Evolutionary conservation across 2,329 filamentous ascomycete species (phyloP).

Genomic region (Myriosclerotinia curreyana): DNA sequence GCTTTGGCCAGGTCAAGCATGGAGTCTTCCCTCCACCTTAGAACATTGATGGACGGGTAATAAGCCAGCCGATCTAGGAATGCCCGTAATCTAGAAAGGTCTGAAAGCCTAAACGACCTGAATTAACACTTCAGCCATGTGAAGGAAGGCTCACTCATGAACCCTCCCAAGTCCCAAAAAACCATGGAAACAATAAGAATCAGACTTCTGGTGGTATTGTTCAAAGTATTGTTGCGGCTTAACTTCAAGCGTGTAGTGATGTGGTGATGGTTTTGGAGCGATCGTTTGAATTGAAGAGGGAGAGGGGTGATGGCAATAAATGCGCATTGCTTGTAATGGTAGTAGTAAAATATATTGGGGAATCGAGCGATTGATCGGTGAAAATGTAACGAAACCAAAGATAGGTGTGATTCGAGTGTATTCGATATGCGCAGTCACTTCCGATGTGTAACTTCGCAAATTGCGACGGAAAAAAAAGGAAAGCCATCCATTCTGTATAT

Average conservation of each 20-base stretch:
- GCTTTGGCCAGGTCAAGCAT: too few species aligned
- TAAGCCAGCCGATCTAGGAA: too few species aligned
- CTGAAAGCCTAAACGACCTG: neutral
- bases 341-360: neutral
- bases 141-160: neutral
- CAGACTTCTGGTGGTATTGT: neutral
- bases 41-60: neutral
- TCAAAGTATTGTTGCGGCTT: neutral
- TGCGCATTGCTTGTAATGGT: neutral
- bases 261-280: neutral
- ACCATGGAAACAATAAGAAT: too few species aligned
- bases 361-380: neutral
- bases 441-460: neutral
- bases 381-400: neutral
- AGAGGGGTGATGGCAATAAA: neutral
- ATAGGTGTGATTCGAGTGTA: neutral
- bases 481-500: slow-evolving; percentile 2
- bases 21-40: too few species aligned
- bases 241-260: neutral
- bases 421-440: neutral
- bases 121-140: neutral
- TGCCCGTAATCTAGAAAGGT: too few species aligned
- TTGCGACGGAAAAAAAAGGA: neutral
- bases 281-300: neutral
- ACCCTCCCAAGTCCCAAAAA: neutral